Percentiles rank a stretch among this genome's conserved stretches.
Conservation (phyloP, 345 rosid species). For the Populus nigra region DNA sequence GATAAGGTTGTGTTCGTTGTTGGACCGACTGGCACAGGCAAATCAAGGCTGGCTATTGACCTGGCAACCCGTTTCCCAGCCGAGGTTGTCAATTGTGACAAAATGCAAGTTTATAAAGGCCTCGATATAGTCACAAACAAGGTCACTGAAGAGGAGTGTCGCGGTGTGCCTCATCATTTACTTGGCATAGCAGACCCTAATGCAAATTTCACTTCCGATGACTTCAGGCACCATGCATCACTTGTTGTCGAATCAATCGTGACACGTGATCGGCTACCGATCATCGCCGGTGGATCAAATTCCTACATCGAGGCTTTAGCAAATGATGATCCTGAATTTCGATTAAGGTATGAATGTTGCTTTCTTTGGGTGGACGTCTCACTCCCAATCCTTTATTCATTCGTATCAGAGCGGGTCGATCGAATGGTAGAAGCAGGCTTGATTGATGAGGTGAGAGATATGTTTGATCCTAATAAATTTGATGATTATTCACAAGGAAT, state of each 20-base stretch:
- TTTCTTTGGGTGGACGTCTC: slow-evolving; percentile 85
- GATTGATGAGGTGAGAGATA: slow-evolving; percentile 55
- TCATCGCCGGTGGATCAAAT: slow-evolving; percentile 88
- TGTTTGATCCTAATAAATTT: slow-evolving; percentile 43
- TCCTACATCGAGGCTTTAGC: slow-evolving; percentile 72
- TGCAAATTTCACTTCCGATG: slow-evolving; percentile 51
- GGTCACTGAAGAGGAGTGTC: slow-evolving; percentile 69
- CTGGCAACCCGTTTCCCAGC: slow-evolving; percentile 67
- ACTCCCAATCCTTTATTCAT: slow-evolving; percentile 51
- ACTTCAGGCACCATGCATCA: slow-evolving; percentile 48
- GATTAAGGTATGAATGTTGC: slow-evolving; percentile 58
- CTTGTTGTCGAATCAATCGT: slow-evolving; percentile 41
- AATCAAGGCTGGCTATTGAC: slow-evolving; percentile 80
- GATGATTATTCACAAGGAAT: slow-evolving; percentile 58
- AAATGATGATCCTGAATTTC: slow-evolving; percentile 54
- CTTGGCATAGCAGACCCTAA: slow-evolving; percentile 56
- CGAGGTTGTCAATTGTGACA: slow-evolving; percentile 79
- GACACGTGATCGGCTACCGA: slow-evolving; percentile 48
- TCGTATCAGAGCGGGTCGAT: slow-evolving; percentile 70
- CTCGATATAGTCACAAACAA: slow-evolving; percentile 71
- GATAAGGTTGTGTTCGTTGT: slow-evolving; percentile 75
- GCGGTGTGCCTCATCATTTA: slow-evolving; percentile 75
- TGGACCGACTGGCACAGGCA: slow-evolving; percentile 92
- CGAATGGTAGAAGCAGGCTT: slow-evolving; percentile 69
- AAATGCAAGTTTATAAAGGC: slow-evolving; percentile 82